Base-by-base conservation (phyloP, 1,139 yeast species). In the Yamadazyma membranifaciens region DNA sequence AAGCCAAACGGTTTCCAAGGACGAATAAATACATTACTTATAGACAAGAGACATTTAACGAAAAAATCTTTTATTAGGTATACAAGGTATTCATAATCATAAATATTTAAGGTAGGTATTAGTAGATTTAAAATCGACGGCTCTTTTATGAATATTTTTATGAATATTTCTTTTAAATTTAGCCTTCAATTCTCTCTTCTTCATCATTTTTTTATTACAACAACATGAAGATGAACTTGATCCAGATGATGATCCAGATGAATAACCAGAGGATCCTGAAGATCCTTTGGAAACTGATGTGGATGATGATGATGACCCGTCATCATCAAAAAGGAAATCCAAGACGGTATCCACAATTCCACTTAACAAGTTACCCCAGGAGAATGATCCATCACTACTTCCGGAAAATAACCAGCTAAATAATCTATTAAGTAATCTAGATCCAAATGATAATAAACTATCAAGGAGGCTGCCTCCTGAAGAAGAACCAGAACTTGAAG, bases 301-400 rank as follows among this genome's bases (percentile, higher is more conserved):
- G 6, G 44, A 36, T 16, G 47, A 36, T 6, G 43, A 51, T 44
- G 47, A 48, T 39, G 53, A 49, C 48, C 52, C 52, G 50, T 46
- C 52, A 49, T 49, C 54, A 45, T 49, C 55, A 40, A 51, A 50
- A 42, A 51, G 51, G 10, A 50, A 31, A 41, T 51, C 55, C 30
- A 51, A 47, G 16, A 47, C 38, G 53, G 53, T 50, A 36, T 51
- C 55, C 29, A 51, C 34, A 25, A 38, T 42, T 13, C 38, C 35
- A 29, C 44, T 35, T 36, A 51, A 42, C 32, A 48, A 43, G 20
- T 39, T 33, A 24, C 45, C 38, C 46, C 47, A 48, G 30, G 48
- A 44, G 37, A 49, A 48, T 40, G 44, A 37, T 16, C 44, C n/a
- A 24, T 42, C 45, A 31, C 31, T 26, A 12, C 29, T 16, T 22